Conservation (phyloP, 208 protist genomes). For the Acanthamoeba culbertsoni region DNA sequence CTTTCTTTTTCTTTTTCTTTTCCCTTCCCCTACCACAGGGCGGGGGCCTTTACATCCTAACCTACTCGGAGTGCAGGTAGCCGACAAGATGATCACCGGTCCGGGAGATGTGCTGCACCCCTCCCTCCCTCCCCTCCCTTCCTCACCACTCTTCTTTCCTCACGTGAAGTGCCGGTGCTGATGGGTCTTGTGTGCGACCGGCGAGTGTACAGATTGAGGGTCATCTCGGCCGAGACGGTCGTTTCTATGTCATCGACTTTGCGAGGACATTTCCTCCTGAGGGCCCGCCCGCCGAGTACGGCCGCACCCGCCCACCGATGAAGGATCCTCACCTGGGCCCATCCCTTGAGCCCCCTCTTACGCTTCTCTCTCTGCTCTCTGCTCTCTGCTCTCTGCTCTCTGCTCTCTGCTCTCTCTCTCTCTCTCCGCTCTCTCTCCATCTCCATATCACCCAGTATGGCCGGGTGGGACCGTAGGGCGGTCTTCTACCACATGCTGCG, state of each 20-base stretch:
- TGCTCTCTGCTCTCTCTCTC: background rate
- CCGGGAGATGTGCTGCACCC: background rate
- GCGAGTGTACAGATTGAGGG: constrained; percentile 26
- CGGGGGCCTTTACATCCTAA: background rate
- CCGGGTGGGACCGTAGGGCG: background rate
- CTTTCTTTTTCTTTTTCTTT: background rate
- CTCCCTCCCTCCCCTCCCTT: background rate
- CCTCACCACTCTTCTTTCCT: no score
- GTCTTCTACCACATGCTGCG: constrained; percentile 4
- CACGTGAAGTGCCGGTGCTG: no score
- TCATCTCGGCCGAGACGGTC: background rate
- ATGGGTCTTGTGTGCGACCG: no score
- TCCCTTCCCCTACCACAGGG: background rate
- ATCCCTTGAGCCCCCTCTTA: background rate
- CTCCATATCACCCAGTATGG: background rate
- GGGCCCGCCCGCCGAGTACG: background rate
- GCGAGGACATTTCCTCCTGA: constrained; percentile 28
- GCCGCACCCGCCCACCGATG: background rate
- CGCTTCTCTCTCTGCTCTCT: background rate
- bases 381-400: background rate
- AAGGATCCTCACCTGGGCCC: background rate
- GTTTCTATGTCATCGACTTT: constrained; percentile 37
- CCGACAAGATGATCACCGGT: background rate
- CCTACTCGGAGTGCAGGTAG: no score
- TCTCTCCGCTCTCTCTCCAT: background rate